Base-by-base conservation (phyloP, 2,329 filamentous ascomycete species). In the Paraphoma chrysanthemicola region DNA sequence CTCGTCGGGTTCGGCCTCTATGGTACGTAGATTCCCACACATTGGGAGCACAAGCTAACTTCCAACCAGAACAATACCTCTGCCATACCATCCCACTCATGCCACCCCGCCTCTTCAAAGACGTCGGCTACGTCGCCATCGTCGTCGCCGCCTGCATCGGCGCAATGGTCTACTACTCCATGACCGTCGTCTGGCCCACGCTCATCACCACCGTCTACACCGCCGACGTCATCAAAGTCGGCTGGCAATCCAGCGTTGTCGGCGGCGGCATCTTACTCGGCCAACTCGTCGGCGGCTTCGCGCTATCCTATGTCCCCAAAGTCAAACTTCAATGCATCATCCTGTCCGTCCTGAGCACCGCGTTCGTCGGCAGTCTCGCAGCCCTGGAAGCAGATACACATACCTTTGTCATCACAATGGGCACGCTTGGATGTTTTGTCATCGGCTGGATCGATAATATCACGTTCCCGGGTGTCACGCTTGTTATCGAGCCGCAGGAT, bases 401-500 rank as follows among this genome's bases (percentile, higher is more conserved):
- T 43, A 54, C 46, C 2, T 41, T 42, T 2, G 59, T 64, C 33
- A 69, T 67, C 48, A 56, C 63, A 1, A 43, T 69, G 10, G 58
- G 64, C n/a, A 50, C 60, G 12, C 46, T 67, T 1, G 62, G 53
- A 17, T 59, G 57, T 28, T 62, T 70, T 29, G 60, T 62, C 17
- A 61, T 66, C 12, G 67, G 66, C 29, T 68, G 60, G 54, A 45
- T 66, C 30, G 65, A 68, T 43, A 64, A 64, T 44, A 63, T 68
- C 36, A 56, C 57, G 10, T 72, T 81, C 48, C 77, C 79, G 0
- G 78, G 77, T 7, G 78, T 82, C 28, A 78, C 79, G 1, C 73
- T 81, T 9, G 75, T 83, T 42, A 80, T 77, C 66, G 80, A 80
- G 54, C 71, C 80, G 5, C 77, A 81, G 58, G 80, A 82, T 57